Base-by-base conservation (phyloP, 768 basidiomycete genomes). In the Termitomyces sp. region DNA sequence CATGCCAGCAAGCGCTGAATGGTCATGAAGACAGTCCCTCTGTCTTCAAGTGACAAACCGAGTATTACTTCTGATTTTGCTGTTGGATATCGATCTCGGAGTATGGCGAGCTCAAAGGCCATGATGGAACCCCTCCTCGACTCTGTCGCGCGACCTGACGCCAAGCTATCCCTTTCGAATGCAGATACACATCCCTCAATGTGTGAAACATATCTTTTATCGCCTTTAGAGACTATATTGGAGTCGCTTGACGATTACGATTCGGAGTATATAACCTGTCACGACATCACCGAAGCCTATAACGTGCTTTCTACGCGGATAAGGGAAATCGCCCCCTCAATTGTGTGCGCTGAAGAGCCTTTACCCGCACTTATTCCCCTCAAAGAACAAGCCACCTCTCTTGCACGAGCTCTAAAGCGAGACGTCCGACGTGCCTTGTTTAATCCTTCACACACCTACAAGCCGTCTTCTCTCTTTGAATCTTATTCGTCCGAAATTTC, bases 271-370 rank as follows among this genome's bases (percentile, higher is more conserved):
- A 69, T 81, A n/a, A 74, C 79, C 1, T 58, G 73, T 30, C 82
- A 84, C 63, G 84, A 86, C 68, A 70, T 88, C 59, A 71, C 78
- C 42, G 86, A 89, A 66, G 85, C 87, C 12, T 89, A 89, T 64
- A 74, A 70, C 61, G 73, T 77, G 0, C 73, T 89, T 45, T 77
- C 78, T 0, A 68, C 69, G 31, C 77, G 81, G 30, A 70, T 87
- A 56, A 73, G 74, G 13, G 59, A 67, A 12, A 66, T 70, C 34
- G 64, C 68, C 30, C 58, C 63, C 31, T 34, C 42, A 15, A 59
- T 73, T 20, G 31, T 69, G 20, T 58, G 47, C 11, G 47, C 39
- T 4, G 57, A 64, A 7, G 58, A 62, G 59, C 20, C 55, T 22
- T 48, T 54, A 1, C 65, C 67, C 36, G 70, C 70, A 51, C 63